Conservation (phyloP, 306 rosid genomes). For the Psophocarpus tetragonolobus region DNA sequence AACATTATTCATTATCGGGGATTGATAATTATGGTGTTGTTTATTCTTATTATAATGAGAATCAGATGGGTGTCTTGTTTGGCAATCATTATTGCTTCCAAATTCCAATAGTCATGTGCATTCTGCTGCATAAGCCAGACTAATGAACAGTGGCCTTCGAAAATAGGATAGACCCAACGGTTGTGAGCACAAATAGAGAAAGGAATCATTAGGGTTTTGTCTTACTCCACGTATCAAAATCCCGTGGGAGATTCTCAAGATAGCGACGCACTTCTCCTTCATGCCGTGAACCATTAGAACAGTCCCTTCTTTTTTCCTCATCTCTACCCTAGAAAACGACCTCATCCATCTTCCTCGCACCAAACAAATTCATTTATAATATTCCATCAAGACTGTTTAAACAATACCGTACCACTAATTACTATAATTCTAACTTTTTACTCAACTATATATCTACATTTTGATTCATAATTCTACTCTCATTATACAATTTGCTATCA, state of each 20-base stretch:
- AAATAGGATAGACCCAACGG: slow-evolving; percentile 40
- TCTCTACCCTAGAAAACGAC: neutral
- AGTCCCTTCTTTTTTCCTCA: slow-evolving; percentile 9
- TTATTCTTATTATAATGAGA: no score
- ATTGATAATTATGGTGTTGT: no score
- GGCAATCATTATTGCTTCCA: neutral
- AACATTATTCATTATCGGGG: no score
- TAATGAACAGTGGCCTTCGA: neutral
- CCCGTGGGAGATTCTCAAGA: neutral
- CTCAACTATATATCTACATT: neutral
- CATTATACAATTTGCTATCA: no score
- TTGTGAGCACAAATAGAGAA: slow-evolving; percentile 2
- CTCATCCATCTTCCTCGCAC: neutral
- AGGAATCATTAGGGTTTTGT: slow-evolving; percentile 35
- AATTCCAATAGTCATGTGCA: neutral
- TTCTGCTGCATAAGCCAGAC: neutral
- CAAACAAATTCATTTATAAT: no score
- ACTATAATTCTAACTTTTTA: neutral
- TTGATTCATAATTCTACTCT: neutral
- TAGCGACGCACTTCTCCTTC: slow-evolving; percentile 3
- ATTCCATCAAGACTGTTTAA: neutral
- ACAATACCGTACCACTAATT: neutral
- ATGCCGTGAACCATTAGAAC: slow-evolving; percentile 29
- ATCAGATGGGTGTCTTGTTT: neutral
- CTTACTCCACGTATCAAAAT: slow-evolving; percentile 35